Evolutionary conservation across 306 rosid genomes (phyloP).

Genomic region (Gleditsia sinensis): DNA sequence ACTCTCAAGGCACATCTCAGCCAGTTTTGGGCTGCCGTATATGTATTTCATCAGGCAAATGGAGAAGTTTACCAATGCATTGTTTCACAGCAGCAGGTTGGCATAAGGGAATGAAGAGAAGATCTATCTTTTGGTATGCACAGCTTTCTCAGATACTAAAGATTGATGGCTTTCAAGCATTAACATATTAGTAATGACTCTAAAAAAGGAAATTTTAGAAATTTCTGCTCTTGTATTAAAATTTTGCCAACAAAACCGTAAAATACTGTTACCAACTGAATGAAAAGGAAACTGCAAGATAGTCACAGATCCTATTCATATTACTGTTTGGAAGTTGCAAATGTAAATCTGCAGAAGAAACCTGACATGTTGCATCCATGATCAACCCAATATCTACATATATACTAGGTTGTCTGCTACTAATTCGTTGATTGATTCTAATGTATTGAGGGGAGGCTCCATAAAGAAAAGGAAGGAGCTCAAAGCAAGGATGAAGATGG

Average conservation of each 20-base stretch:
- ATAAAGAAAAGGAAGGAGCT: slow-evolving; percentile 60
- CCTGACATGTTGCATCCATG: slow-evolving; percentile 19
- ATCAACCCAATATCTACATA: slow-evolving; percentile 20
- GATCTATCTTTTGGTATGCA: no score
- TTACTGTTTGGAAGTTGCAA: neutral
- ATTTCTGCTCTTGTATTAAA: neutral
- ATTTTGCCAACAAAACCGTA: neutral
- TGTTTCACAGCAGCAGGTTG: no score
- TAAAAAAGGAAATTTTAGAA: no score
- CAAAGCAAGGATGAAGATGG: slow-evolving; percentile 55
- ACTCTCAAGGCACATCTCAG: no score
- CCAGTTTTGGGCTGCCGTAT: no score
- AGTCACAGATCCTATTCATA: neutral
- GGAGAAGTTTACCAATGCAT: no score
- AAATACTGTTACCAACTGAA: neutral
- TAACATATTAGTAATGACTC: no score
- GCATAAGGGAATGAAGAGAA: no score
- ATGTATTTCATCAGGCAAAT: no score
- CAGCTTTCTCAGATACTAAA: no score
- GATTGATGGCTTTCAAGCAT: no score
- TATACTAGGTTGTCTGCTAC: slow-evolving; percentile 35
- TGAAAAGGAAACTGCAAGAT: neutral
- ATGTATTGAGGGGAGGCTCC: slow-evolving; percentile 71
- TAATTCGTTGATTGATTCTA: slow-evolving; percentile 39
- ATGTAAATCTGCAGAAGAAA: neutral